These are phyloP conservation scores for Gnetum montanum DNA, from an alignment of 75 land plant species.

Conservation along the genomic window DNA sequence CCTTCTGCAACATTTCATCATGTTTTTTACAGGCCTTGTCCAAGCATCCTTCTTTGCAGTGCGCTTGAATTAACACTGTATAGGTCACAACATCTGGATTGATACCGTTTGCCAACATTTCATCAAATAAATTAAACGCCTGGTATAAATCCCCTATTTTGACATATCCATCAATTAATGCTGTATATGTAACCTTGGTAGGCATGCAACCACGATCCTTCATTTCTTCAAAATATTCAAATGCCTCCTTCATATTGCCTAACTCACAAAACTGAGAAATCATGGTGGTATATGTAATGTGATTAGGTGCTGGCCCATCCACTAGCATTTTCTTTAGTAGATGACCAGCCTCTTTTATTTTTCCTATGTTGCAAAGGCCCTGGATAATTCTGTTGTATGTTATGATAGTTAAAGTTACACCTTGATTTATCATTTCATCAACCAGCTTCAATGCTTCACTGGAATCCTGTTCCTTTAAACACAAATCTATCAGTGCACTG, in stretches of 20 bases:
- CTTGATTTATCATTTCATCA: slow-evolving; percentile 22
- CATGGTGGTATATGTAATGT: slow-evolving; percentile 33
- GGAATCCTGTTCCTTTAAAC: slow-evolving; percentile 26
- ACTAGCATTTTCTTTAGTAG: slow-evolving; percentile 27
- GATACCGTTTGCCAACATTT: slow-evolving; percentile 28
- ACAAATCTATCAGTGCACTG: slow-evolving; percentile 22
- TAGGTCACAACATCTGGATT: slow-evolving; percentile 7
- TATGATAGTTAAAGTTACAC: slow-evolving; percentile 11
- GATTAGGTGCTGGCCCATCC: slow-evolving; percentile 13
- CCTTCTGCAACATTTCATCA: slow-evolving; percentile 7
- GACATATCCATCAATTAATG: slow-evolving; percentile 6
- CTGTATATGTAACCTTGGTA: slow-evolving; percentile 1
- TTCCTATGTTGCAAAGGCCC: slow-evolving; percentile 33
- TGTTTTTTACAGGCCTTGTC: slow-evolving; percentile 4
- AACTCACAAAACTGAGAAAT: slow-evolving; percentile 31
- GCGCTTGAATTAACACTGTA: neutral
- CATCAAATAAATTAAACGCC: slow-evolving; percentile 29
- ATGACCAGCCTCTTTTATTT: slow-evolving; percentile 22
- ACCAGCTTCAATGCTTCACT: slow-evolving; percentile 22
- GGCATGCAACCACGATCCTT: slow-evolving; percentile 1
- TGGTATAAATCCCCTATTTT: slow-evolving; percentile 15
- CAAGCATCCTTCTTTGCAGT: slow-evolving; percentile 1
- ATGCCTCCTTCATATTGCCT: slow-evolving; percentile 34
- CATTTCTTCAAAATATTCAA: slow-evolving; percentile 17
- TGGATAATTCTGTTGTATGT: slow-evolving; percentile 33